Evolutionary conservation across 1,284 basidiomycete species (phyloP), one percentile per base, ranked within the genome.

Genomic region (Sporisorium iseilematis-ciliati): DNA sequence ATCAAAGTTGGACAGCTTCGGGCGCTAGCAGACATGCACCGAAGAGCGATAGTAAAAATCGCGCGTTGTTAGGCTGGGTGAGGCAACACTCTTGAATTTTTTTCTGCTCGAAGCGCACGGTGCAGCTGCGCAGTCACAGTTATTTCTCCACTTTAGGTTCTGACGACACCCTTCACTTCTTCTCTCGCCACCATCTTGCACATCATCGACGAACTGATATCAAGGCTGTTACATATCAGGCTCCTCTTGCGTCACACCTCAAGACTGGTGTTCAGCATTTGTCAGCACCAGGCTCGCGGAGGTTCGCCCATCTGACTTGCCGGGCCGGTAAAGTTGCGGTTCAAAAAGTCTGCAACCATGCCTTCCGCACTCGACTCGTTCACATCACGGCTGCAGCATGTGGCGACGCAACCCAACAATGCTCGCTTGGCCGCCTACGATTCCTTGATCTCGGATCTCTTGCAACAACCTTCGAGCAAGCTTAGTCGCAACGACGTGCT

Each of bases 341-440:
- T 8, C 18, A 21, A 42, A 21, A 12, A 25, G 16, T 4, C 42
- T 10, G 31, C 23, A 42, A 56, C 33, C n/a, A 67, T 73, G 69
- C 8, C 59, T 18, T 61, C 70, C n/a, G 11, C 48, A 1, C 31
- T 57, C 40, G 65, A 65, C 3, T 26, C 54, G 12, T 73, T 73
- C 51, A 54, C 62, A 21, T 53, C 53, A 11, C 65, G 50, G 26
- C 29, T 74, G 51, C 61, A 74, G 62, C 55, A 68, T 23, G 60
- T 67, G 16, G 57, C 74, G 4, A 43, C 68, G 20, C 74, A 76
- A 42, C 58, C 74, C 11, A 76, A 72, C 52, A 57, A 50, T 26
- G 52, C 58, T 23, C 69, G 74, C 7, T 33, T 64, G 0, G 40
- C 62, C 5, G 54, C 65, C 11, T 72, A 76, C 29, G 64, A 65